phyloP scores from a whole-genome alignment of 305 asterid species.

The Fraxinus dipetala region DNA sequence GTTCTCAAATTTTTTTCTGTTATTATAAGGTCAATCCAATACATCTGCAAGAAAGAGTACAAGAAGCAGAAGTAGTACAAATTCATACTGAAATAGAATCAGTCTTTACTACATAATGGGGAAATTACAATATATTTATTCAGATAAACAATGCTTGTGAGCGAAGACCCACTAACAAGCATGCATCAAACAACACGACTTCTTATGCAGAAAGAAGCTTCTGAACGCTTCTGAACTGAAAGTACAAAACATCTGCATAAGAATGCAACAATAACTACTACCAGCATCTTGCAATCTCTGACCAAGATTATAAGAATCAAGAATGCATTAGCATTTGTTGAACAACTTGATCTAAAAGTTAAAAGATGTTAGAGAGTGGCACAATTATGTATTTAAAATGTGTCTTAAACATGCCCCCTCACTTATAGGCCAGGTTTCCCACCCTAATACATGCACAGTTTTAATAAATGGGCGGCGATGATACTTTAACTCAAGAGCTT shows the following conservation, averaged over 20 bases:
- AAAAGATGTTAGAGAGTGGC: background rate
- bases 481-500: background rate
- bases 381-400: background rate
- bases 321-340: background rate
- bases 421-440: background rate
- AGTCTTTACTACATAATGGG: background rate
- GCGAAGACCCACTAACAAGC: background rate
- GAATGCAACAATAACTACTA: background rate
- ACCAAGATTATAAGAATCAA: background rate
- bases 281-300: background rate
- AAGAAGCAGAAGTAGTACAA: background rate
- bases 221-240: background rate
- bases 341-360: background rate
- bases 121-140: background rate
- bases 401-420: background rate
- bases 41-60: background rate
- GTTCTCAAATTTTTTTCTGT: background rate
- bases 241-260: background rate
- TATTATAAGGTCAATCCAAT: background rate
- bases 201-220: background rate
- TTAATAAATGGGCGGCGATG: background rate
- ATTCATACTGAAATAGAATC: background rate
- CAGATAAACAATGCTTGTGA: background rate
- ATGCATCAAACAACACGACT: background rate
- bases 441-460: background rate